These are phyloP conservation scores for Talaromyces marneffei DNA, from an alignment of 2,329 filamentous ascomycete genomes.

Conservation along the genomic window DNA sequence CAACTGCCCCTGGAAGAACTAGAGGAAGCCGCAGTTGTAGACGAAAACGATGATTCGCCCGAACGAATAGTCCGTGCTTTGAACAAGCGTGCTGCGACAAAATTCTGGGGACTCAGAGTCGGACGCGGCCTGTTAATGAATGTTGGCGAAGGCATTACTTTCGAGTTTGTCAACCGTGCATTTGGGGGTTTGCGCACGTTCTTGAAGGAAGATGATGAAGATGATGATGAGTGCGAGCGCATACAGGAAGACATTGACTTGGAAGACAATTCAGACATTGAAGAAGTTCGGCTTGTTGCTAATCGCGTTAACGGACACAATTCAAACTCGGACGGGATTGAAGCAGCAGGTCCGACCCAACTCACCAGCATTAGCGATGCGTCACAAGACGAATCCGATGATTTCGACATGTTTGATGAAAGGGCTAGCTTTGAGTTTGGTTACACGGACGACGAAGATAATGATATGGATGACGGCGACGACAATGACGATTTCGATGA, in stretches of 20 bases:
- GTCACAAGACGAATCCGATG: constrained; percentile 21
- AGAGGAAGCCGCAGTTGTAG: constrained; percentile 32
- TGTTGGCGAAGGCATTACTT: constrained; percentile 51
- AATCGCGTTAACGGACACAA: background rate
- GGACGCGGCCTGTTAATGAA: constrained; percentile 56
- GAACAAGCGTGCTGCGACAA: constrained; percentile 29
- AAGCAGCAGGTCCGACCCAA: background rate
- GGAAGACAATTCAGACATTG: constrained; percentile 42
- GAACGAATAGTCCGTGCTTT: constrained; percentile 27
- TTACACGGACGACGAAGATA: constrained; percentile 19
- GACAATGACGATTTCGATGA: constrained; percentile 27
- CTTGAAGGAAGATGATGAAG: constrained; percentile 33
- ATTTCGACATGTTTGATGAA: constrained; percentile 13
- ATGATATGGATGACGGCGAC: constrained; percentile 27
- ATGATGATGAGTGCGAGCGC: constrained; percentile 44
- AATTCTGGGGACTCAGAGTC: constrained; percentile 57
- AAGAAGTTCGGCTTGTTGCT: constrained; percentile 26
- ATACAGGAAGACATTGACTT: constrained; percentile 46
- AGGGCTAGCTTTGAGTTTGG: background rate
- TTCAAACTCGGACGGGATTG: background rate
- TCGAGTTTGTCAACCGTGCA: constrained; percentile 53
- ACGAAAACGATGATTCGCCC: constrained; percentile 13
- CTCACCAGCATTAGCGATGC: constrained; percentile 1
- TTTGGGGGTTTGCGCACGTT: constrained; percentile 55
- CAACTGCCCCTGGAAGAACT: constrained; percentile 49